A percentile compares a stretch with the other conserved stretches of the same genome.
Conservation (phyloP, 1,284 basidiomycete species). For the Cryptococcus floricola region DNA sequence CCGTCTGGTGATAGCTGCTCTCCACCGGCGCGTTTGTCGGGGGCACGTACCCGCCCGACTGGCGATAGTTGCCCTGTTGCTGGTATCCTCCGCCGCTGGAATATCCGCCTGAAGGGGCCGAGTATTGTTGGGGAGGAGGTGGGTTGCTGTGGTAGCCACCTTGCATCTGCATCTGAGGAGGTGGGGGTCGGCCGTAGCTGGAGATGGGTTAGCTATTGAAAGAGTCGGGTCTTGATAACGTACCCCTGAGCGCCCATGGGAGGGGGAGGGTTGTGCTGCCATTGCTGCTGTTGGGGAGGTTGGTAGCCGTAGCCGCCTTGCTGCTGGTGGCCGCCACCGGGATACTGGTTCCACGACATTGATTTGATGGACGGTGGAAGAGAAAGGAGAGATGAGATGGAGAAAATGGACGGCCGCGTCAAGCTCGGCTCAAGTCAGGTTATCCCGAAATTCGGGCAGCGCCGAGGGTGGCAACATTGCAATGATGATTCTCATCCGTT, state of each 20-base stretch:
- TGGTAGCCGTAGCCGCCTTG: conserved; percentile 9
- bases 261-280: conserved; percentile 15
- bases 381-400: background rate
- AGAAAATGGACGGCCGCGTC: background rate
- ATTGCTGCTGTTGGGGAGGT: conserved; percentile 19
- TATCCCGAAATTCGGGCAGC: background rate
- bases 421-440: background rate
- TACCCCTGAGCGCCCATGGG: conserved; percentile 6
- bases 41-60: conserved; percentile 14
- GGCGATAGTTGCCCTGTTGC: background rate
- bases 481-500: background rate
- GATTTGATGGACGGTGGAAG: background rate
- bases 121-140: conserved; percentile 15
- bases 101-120: conserved; percentile 1
- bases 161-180: background rate
- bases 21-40: conserved; percentile 24
- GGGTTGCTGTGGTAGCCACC: background rate
- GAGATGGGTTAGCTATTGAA: conserved; percentile 1
- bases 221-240: background rate
- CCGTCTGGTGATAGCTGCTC: conserved; percentile 25
- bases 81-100: background rate
- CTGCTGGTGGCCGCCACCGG: conserved; percentile 23
- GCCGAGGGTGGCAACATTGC: background rate
- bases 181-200: conserved; percentile 3
- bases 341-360: conserved; percentile 38